phyloP scores from a whole-genome alignment of 257 asterid species.

The Asclepias syriaca region DNA sequence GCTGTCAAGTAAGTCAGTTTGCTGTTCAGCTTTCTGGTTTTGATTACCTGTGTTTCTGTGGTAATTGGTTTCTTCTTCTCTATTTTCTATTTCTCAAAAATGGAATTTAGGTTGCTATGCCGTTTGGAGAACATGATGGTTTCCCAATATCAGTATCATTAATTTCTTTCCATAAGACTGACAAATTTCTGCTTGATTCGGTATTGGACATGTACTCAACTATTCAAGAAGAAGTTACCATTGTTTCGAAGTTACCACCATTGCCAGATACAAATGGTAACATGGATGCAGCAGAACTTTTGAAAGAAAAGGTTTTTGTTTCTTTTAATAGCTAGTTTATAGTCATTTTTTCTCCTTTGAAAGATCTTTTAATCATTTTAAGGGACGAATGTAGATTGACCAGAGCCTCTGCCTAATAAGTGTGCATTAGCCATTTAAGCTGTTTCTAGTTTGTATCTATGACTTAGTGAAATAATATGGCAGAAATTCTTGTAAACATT shows the following conservation, averaged over 20 bases:
- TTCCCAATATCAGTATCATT: slow-evolving; percentile 68
- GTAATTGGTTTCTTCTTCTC: background rate
- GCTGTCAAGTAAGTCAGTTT: slow-evolving; percentile 62
- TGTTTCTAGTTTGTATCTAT: background rate
- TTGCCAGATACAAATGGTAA: slow-evolving; percentile 45
- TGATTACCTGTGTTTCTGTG: slow-evolving; percentile 5
- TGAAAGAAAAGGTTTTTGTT: slow-evolving; percentile 77
- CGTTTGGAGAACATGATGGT: slow-evolving; percentile 68
- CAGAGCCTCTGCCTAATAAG: background rate
- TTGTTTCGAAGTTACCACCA: slow-evolving; percentile 41
- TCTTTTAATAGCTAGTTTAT: background rate
- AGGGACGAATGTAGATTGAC: no score
- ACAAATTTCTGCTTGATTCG: slow-evolving; percentile 88
- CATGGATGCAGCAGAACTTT: slow-evolving; percentile 73
- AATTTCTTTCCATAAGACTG: slow-evolving; percentile 74
- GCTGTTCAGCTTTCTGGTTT: slow-evolving; percentile 8
- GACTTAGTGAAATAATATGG: background rate
- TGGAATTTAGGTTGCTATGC: slow-evolving; percentile 56
- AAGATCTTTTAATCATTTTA: no score
- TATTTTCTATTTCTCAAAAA: background rate
- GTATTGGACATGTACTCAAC: slow-evolving; percentile 68
- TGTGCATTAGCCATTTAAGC: background rate
- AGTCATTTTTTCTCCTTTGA: background rate
- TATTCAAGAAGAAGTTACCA: slow-evolving; percentile 61
- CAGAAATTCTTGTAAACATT: background rate